phyloP scores from a whole-genome alignment of 2,329 filamentous ascomycete species.

The Penicillium palitans region DNA sequence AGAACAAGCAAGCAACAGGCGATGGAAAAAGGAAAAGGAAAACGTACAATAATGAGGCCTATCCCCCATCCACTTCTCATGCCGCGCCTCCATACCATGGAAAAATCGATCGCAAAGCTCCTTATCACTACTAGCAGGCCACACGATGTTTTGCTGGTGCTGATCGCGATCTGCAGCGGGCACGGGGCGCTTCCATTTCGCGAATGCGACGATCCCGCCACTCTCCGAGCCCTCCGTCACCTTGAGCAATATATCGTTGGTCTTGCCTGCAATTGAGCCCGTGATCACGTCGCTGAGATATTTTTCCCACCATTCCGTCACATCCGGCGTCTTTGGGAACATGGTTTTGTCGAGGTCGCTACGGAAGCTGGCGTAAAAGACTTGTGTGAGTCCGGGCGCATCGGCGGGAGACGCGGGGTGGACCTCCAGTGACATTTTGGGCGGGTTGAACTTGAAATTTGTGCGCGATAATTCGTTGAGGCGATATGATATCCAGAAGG shows the following conservation, averaged over 20 bases:
- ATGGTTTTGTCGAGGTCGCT: slow-evolving; percentile 22
- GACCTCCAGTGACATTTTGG: slow-evolving; percentile 21
- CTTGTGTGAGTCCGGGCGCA: slow-evolving; percentile 16
- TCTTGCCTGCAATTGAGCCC: not conserved
- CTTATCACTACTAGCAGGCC: slow-evolving; percentile 19
- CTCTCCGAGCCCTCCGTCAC: slow-evolving; percentile 6
- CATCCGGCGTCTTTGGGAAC: slow-evolving; percentile 28
- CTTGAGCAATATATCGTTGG: slow-evolving; percentile 18
- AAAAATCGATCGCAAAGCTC: slow-evolving; percentile 27
- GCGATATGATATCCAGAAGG: too few species aligned
- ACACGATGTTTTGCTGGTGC: slow-evolving; percentile 8
- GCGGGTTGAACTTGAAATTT: not conserved
- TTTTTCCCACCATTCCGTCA: slow-evolving; percentile 21
- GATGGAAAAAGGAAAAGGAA: not conserved
- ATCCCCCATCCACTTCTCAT: slow-evolving; percentile 19
- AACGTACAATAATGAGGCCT: slow-evolving; percentile 30
- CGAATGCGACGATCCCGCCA: slow-evolving; percentile 23
- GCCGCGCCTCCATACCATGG: slow-evolving; percentile 17
- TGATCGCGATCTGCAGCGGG: slow-evolving; percentile 10
- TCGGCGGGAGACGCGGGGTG: slow-evolving; percentile 19
- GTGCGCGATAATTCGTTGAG: too few species aligned
- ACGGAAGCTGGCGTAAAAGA: slow-evolving; percentile 29
- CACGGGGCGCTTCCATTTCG: slow-evolving; percentile 27
- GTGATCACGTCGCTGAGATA: slow-evolving; percentile 5
- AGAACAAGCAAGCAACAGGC: not conserved